These are phyloP conservation scores for Tolypocladium ophioglossoides DNA, from an alignment of 2,329 filamentous ascomycete genomes.

Conservation along the genomic window DNA sequence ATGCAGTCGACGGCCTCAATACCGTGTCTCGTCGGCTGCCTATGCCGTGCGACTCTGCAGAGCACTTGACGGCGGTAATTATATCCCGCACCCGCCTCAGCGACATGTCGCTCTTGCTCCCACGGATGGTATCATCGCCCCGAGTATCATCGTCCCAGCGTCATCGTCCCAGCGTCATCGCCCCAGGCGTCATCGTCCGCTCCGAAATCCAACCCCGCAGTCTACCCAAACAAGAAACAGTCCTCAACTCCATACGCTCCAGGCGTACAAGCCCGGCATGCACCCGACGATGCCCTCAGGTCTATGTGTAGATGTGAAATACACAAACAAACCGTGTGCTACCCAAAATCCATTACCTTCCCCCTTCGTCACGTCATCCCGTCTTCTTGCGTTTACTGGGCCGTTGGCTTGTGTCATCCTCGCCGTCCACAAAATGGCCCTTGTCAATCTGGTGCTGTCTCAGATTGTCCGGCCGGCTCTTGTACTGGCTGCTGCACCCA, in stretches of 20 bases:
- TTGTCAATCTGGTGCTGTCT: slow-evolving; percentile 47
- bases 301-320: background rate
- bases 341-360: background rate
- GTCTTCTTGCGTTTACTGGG: slow-evolving; percentile 39
- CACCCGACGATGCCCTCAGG: background rate
- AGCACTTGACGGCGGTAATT: background rate
- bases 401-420: slow-evolving; percentile 23
- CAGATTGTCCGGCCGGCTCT: slow-evolving; percentile 44
- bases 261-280: background rate
- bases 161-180: too few relatives aligned
- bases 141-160: too few relatives aligned
- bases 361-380: slow-evolving; percentile 2
- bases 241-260: background rate
- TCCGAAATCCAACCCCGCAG: background rate
- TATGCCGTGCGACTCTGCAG: background rate
- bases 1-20: background rate
- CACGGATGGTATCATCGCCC: too few relatives aligned
- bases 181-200: background rate
- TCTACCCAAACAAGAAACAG: background rate
- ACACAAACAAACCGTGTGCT: background rate
- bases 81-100: background rate
- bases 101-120: background rate
- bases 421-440: slow-evolving; percentile 38
- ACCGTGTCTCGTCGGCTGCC: background rate
- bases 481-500: slow-evolving; percentile 43